A percentile compares a stretch with the other conserved stretches of the same genome.
Evolutionary conservation across 805 yeast species (phyloP).

Genomic region (Candida yuanshanica): DNA sequence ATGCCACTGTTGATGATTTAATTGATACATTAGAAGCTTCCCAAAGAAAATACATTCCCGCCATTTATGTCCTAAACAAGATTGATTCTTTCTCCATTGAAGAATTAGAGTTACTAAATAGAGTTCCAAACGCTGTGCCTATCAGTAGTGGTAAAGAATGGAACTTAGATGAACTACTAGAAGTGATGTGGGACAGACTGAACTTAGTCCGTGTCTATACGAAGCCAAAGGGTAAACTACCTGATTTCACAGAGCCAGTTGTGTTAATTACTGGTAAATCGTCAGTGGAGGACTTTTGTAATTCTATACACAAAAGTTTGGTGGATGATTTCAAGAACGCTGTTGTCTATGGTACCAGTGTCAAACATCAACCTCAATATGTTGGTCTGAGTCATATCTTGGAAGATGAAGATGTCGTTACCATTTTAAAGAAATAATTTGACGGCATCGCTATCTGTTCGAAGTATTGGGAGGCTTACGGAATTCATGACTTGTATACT

Average conservation of each 20-base stretch:
- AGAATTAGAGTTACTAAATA: conserved; percentile 82
- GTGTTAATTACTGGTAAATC: conserved; percentile 79
- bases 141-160: conserved; percentile 94
- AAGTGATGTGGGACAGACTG: conserved; percentile 91
- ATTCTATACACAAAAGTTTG: conserved; percentile 88
- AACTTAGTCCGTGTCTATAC: conserved; percentile 93
- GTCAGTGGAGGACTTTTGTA: conserved; percentile 93
- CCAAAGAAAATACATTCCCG: conserved; percentile 91
- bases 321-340: conserved; percentile 94
- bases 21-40: conserved; percentile 91
- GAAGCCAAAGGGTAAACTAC: conserved; percentile 90
- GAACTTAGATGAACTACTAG: conserved; percentile 93
- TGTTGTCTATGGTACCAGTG: conserved; percentile 87
- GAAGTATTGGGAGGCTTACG: not conserved
- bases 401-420: conserved; percentile 96
- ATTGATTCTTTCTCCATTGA: conserved; percentile 92
- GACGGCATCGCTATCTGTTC: too few relatives aligned
- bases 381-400: conserved; percentile 83
- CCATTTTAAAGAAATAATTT: conserved; percentile 77
- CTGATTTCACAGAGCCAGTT: conserved; percentile 94
- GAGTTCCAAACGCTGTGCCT: conserved; percentile 96
- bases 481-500: conserved; percentile 1
- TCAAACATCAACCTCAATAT: conserved; percentile 95
- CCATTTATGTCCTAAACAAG: conserved; percentile 89
- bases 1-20: conserved; percentile 94